Evolutionary conservation across 1,284 basidiomycete genomes (phyloP), one percentile per base, ranked within the genome.

Genomic region (Cutaneotrichosporon sp.): DNA sequence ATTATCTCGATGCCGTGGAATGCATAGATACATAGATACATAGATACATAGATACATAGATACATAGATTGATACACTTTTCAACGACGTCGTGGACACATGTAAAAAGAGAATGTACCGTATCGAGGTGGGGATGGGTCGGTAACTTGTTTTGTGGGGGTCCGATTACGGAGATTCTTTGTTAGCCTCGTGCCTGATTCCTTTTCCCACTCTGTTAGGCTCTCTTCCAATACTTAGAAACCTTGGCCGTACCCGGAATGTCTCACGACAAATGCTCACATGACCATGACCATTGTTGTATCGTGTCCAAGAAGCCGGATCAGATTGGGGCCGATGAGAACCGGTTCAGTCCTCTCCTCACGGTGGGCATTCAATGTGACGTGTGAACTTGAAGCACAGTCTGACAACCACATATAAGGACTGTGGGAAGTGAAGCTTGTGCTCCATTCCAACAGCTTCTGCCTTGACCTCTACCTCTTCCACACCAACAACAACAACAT

Each of bases 401-500:
- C 38, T 10, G 14, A 13, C 8, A 18, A 16, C 9, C 11, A 18
- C 1, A 42, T 42, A 42, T 14, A 42, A 42, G 40, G 40, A 42
- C 14, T 9, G 40, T 42, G 40, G 40, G 40, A 42, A 42, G 14
- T 9, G 40, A 6, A 5, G 13, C 40, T 42, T 6, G 14, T 42
- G 9, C 40, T 42, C 40, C 40, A 42, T 49, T 49, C 47, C 47
- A 14, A 21, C 22, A 7, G 21, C 47, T 14, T 49, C 47, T 49
- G n/a, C 47, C 18, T 56, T 36, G 1, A 5, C 47, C n/a, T 49
- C 47, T 49, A 7, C 47, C 18, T 56, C 55, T 22, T 40, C 21
- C 26, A 31, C 57, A 47, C 21, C 52, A 56, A 56, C 32, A 47
- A 58, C 22, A 21, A 22, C 62, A 63, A 21, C 40, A 66, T 66